Evolutionary conservation across 2,329 filamentous ascomycete genomes (phyloP), one percentile per base, ranked within the genome.

Genomic region (Sclerotiophoma versabilis): DNA sequence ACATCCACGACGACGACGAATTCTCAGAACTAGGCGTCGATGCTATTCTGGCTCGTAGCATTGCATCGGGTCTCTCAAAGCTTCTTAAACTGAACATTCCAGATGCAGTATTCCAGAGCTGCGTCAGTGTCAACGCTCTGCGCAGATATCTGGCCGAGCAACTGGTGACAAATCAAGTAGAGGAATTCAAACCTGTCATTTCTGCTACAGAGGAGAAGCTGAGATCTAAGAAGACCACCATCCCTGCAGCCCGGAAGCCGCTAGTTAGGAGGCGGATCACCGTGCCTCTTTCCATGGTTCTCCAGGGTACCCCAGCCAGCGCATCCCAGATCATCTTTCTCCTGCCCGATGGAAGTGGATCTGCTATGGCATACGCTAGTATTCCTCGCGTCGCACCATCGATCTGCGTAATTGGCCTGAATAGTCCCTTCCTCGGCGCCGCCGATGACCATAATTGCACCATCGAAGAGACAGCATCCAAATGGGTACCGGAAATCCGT

Each of bases 371-470:
- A 1, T 82, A 81, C 62, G 65, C 65, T 2, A 48, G 63, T 23
- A 50, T 78, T 3, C 71, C 77, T 0, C 17, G 15, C 5, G 27
- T 63, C 3, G n/a, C 19, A 17, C 22, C 37, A 0, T 17, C 49
- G 20, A 69, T 83, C 29, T 79, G 77, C 3, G 77, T 87, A n/a
- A 82, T 81, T 65, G 84, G 82, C 15, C 77, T 80, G 9, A 78
- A 77, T 61, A 75, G 65, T 30, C 78, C 78, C 6, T 80, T 67
- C 60, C 60, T 74, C 58, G 68, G 64, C 22, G 57, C 37, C 2
- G 62, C 70, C 2, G 34, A 57, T 19, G 46, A 62, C 19, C 55
- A 70, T 26, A 73, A 67, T 2, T 71, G 63, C 57, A 17, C 36
- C 4, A 27, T 47, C 27, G 65, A 63, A 29, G 70, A 72, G 20